Evolutionary conservation across 108 stramenopile species (phyloP), one percentile per base, ranked within the genome.

Genomic region (Schizochytrium sp.): DNA sequence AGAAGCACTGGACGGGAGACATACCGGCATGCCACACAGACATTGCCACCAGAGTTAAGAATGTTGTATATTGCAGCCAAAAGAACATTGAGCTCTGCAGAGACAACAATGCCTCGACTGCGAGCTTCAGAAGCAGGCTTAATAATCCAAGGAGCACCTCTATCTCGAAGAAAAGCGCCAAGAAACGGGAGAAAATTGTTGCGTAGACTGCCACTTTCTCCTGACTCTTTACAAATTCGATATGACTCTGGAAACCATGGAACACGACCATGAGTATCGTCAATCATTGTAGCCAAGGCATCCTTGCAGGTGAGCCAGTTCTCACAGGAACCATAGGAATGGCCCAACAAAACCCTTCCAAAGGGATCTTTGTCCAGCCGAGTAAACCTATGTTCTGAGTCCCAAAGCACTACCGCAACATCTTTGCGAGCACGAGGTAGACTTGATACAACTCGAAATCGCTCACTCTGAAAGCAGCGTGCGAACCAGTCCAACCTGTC

Each of bases 281-380:
- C 42, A 44, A 69, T 44, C 12, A 69, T 7, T 38, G 15, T 69
- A 0, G 28, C 12, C 10, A 69, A 44, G 12, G 64, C 64, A 44
- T 69, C 64, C 28, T 69, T 69, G 64, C 64, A 69, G 42, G 64
- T 69, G 64, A 69, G 64, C 64, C 64, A 69, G 64, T 69, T 69
- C 64, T 69, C 64, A 44, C 64, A 69, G 8, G 40, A 44, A 44
- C 64, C 64, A 69, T 44, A 69, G 12, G 64, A 69, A 44, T 69
- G 64, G 40, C 64, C 64, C 40, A 69, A 0, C 10, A 69, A 44
- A 1, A 69, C 10, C 44, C 64, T 69, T 7, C 64, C 64, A 1
- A 28, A 69, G 40, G 64, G 64, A 69, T 69, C 64, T 12, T 44
- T 12, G 15, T 69, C 64, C 10, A 69, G 64, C 7, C 19, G 64